phyloP scores from a whole-genome alignment of 1,284 basidiomycete genomes.

The Athelia psychrophila region DNA sequence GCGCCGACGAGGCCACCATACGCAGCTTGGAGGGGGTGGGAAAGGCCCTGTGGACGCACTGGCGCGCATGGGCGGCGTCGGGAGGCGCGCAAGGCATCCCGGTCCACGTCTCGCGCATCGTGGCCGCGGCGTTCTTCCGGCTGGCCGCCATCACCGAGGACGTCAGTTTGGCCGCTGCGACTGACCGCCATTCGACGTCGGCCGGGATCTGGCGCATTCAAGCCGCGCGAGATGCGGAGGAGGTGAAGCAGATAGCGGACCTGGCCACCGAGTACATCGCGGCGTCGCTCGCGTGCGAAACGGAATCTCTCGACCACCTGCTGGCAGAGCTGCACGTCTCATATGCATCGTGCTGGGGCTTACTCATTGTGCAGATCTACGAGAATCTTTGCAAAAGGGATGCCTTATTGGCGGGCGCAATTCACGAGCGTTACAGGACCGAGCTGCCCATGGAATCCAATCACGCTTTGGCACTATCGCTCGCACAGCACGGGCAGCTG shows the following conservation, averaged over 20 bases:
- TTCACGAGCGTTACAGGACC: constrained; percentile 11
- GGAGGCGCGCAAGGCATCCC: background rate
- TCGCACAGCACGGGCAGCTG: constrained; percentile 22
- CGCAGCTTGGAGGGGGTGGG: constrained; percentile 27
- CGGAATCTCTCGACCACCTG: background rate
- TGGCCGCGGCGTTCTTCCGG: constrained; percentile 45
- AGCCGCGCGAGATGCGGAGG: constrained; percentile 4
- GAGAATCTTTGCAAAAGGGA: background rate
- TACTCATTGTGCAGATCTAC: background rate
- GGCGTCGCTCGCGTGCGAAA: constrained; percentile 14
- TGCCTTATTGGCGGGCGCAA: background rate
- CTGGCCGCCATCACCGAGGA: constrained; percentile 38
- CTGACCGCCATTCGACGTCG: constrained; percentile 16
- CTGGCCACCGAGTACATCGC: constrained; percentile 21
- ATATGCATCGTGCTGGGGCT: background rate
- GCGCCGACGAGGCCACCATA: constrained; percentile 8
- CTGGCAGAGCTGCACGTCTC: background rate
- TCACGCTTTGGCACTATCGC: constrained; percentile 17
- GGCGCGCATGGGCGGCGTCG: constrained; percentile 26
- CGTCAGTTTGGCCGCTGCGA: constrained; percentile 28
- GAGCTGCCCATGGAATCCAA: constrained; percentile 26
- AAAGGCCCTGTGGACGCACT: constrained; percentile 37
- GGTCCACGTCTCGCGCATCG: constrained; percentile 26
- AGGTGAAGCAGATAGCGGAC: background rate
- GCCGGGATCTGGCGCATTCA: constrained; percentile 7